Conservation (phyloP, 176 grass and related monocot species). For the Thalia dealbata region DNA sequence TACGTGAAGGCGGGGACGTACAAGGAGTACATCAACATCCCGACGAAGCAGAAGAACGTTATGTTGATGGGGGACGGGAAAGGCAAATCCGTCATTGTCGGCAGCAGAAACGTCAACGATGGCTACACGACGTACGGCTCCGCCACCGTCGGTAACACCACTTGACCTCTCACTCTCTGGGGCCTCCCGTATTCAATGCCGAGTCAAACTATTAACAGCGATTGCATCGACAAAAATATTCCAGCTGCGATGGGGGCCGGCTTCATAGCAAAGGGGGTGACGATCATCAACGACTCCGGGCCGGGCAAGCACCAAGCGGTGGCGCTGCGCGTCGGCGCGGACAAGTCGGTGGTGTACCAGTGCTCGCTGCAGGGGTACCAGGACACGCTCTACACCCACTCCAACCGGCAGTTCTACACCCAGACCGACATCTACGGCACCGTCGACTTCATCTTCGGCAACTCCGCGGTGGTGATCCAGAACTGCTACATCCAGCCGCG, state of each 20-base stretch:
- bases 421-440: constrained; percentile 45
- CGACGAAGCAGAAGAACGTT: constrained; percentile 39
- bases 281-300: constrained; percentile 54
- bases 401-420: constrained; percentile 63
- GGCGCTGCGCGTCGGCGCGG: constrained; percentile 42
- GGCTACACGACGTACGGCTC: constrained; percentile 60
- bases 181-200: no score
- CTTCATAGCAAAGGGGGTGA: constrained; percentile 66
- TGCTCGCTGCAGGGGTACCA: constrained; percentile 60
- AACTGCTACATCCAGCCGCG: constrained; percentile 47
- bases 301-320: constrained; percentile 56
- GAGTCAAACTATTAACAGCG: no score
- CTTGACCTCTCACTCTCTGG: no score
- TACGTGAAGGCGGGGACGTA: constrained; percentile 74
- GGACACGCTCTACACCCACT: constrained; percentile 62
- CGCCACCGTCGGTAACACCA: constrained; percentile 58
- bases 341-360: constrained; percentile 63
- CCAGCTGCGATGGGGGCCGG: constrained; percentile 59
- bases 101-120: constrained; percentile 32
- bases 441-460: constrained; percentile 84
- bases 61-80: constrained; percentile 84
- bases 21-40: constrained; percentile 56
- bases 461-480: constrained; percentile 56
- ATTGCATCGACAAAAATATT: not conserved
- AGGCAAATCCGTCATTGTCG: constrained; percentile 61